phyloP scores from a whole-genome alignment of 2,329 filamentous ascomycete species.

The Venturia nashicola region DNA sequence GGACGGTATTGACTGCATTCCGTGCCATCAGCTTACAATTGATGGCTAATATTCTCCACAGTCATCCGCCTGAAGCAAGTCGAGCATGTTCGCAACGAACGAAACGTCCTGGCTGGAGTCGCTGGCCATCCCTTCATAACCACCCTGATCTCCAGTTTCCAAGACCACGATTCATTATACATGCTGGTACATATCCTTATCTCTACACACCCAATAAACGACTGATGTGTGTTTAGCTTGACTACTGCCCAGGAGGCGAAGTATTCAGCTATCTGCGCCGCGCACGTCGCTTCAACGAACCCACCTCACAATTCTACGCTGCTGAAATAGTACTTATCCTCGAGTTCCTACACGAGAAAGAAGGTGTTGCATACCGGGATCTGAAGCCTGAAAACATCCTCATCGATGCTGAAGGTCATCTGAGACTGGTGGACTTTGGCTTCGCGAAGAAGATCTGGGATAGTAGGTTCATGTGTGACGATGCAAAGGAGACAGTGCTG shows the following conservation, averaged over 20 bases:
- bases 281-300: conserved; percentile 66
- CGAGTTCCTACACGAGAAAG: conserved; percentile 67
- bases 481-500: not conserved
- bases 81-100: conserved; percentile 76
- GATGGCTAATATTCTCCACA: conserved; percentile 15
- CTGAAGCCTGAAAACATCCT: conserved; percentile 75
- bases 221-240: conserved; percentile 37
- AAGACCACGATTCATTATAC: conserved; percentile 66
- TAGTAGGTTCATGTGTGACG: conserved; percentile 21
- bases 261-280: conserved; percentile 73
- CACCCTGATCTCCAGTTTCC: conserved; percentile 64
- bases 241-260: conserved; percentile 74
- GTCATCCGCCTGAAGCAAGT: conserved; percentile 77
- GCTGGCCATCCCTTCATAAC: conserved; percentile 78
- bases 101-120: conserved; percentile 63
- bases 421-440: conserved; percentile 75
- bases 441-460: conserved; percentile 69
- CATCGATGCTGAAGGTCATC: conserved; percentile 63
- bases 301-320: conserved; percentile 68
- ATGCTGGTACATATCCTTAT: conserved; percentile 44
- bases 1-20: conserved; percentile 28
- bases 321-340: conserved; percentile 74
- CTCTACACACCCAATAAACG: conserved; percentile 12
- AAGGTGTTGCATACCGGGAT: conserved; percentile 71
- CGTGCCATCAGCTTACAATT: not conserved